These are phyloP conservation scores for Cladosporium colombiae DNA, from an alignment of 2,329 filamentous ascomycete species.

Conservation along the genomic window DNA sequence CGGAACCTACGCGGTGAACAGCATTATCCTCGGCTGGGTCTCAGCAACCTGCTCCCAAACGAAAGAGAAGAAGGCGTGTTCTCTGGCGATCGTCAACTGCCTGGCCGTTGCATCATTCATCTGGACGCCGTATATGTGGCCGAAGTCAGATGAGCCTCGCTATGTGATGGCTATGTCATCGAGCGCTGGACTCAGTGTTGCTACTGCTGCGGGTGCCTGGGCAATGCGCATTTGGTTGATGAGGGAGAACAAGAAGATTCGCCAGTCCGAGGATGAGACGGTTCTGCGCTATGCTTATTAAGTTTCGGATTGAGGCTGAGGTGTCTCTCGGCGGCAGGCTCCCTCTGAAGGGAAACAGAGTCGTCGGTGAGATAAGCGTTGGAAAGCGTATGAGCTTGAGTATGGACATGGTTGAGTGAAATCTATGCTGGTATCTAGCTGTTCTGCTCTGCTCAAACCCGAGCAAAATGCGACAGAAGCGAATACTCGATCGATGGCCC, in stretches of 20 bases:
- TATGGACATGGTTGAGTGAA: no score
- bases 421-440: no score
- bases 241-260: constrained; percentile 44
- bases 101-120: constrained; percentile 50
- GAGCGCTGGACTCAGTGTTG: constrained; percentile 45
- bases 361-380: no score
- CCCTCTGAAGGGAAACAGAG: no score
- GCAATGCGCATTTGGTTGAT: constrained; percentile 44
- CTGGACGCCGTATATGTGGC: constrained; percentile 50
- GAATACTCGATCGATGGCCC: no score
- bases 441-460: no score
- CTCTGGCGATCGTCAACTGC: constrained; percentile 51
- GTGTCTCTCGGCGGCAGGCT: neutral
- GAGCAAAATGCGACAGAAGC: no score
- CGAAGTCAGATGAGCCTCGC: constrained; percentile 46
- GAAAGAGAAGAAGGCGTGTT: constrained; percentile 42
- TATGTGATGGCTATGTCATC: constrained; percentile 41
- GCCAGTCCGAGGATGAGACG: constrained; percentile 33
- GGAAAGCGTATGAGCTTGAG: no score
- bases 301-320: neutral
- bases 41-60: constrained; percentile 38
- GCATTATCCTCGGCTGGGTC: constrained; percentile 40
- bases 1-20: constrained; percentile 40
- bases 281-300: constrained; percentile 33
- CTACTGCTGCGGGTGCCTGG: constrained; percentile 48